Evolutionary conservation across 305 asterid genomes (phyloP).

Genomic region (Fraxinus baroniana): DNA sequence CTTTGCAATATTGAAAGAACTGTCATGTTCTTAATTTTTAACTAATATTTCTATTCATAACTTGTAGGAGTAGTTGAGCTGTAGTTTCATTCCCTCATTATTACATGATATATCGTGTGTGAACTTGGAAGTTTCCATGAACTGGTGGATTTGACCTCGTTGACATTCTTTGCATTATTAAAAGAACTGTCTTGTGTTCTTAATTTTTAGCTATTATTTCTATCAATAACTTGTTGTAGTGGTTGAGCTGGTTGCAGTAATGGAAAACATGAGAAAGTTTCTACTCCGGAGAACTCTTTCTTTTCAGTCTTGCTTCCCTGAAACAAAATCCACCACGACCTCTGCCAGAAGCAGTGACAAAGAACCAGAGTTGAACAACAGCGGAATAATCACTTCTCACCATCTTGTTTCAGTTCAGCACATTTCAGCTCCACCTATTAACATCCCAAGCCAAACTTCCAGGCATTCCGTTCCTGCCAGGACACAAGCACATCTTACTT

Average conservation of each 20-base stretch:
- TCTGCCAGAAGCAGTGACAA: neutral
- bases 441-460: neutral
- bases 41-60: neutral
- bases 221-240: neutral
- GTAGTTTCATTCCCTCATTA: neutral
- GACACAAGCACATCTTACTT: neutral
- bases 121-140: neutral
- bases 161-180: neutral
- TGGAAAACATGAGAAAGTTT: neutral
- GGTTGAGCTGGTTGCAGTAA: conserved; percentile 23
- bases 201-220: neutral
- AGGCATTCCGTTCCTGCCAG: neutral
- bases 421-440: neutral
- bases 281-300: neutral
- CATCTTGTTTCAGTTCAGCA: neutral
- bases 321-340: neutral
- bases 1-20: neutral
- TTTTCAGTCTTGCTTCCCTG: neutral
- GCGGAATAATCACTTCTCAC: neutral
- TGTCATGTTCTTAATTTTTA: neutral
- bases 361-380: neutral
- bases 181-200: neutral
- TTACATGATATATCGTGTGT: neutral
- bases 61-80: neutral
- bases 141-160: neutral